Evolutionary conservation across 129 eudicot genomes (phyloP).

Genomic region (Silybum marianum): DNA sequence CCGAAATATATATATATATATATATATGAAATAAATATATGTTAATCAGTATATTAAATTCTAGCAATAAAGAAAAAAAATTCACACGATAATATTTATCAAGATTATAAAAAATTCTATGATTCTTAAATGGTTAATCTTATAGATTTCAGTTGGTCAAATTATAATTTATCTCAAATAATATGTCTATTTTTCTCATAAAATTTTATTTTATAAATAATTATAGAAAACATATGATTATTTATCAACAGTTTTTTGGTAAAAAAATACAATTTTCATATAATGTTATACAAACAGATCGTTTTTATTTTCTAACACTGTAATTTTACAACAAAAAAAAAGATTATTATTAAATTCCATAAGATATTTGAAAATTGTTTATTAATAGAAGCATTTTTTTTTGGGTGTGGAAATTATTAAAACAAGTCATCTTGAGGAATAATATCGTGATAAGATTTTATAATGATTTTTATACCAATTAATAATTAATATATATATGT

Average conservation of each 20-base stretch:
- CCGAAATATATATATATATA: no score
- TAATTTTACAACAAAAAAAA: background rate
- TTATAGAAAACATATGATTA: background rate
- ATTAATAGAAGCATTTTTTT: background rate
- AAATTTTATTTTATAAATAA: background rate
- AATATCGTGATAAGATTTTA: slow-evolving; percentile 30
- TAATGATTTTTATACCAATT: background rate
- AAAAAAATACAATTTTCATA: no score
- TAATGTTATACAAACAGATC: no score
- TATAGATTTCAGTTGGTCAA: background rate
- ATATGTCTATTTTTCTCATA: background rate
- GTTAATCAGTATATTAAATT: no score
- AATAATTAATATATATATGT: background rate
- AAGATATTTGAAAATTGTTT: background rate
- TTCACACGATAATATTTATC: no score
- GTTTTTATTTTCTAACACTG: no score
- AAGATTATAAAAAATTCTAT: no score
- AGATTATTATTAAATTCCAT: background rate
- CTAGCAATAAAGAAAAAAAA: no score
- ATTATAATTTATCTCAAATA: no score
- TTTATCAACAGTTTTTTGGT: no score
- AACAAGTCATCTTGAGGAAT: slow-evolving; percentile 28
- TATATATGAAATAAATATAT: no score
- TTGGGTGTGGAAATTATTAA: slow-evolving; percentile 12
- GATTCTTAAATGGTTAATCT: no score